Evolutionary conservation across 1,284 basidiomycete genomes (phyloP).

Genomic region (Irpex sp.): DNA sequence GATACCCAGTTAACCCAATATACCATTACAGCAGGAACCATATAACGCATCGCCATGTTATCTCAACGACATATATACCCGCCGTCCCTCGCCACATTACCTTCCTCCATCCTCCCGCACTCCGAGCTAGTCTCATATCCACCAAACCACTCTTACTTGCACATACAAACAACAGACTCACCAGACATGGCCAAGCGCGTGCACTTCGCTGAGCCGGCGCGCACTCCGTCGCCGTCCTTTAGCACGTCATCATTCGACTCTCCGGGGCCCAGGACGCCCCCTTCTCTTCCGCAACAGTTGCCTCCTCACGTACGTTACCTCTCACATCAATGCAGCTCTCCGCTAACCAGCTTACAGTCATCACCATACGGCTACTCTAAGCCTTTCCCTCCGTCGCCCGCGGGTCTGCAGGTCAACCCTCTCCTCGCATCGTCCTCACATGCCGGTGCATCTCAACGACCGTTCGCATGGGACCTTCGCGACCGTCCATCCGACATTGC

Average conservation of each 20-base stretch:
- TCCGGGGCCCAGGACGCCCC: slow-evolving; percentile 9
- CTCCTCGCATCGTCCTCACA: slow-evolving; percentile 4
- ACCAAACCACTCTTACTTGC: background rate
- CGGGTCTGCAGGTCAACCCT: slow-evolving; percentile 4
- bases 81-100: background rate
- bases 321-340: background rate
- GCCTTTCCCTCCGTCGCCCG: slow-evolving; percentile 1
- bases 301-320: background rate
- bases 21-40: background rate
- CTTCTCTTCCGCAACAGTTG: background rate
- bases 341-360: background rate
- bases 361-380: background rate
- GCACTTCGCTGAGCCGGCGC: slow-evolving; percentile 8
- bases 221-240: slow-evolving; percentile 11
- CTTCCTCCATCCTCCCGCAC: background rate
- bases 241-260: slow-evolving; percentile 7
- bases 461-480: slow-evolving; percentile 11
- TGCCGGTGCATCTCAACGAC: background rate
- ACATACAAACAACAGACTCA: background rate
- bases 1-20: slow-evolving; percentile 1
- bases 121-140: background rate
- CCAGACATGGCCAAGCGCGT: slow-evolving; percentile 11
- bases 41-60: background rate
- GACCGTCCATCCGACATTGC: background rate
- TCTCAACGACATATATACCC: background rate